Percentiles rank a stretch among this genome's conserved stretches.
Evolutionary conservation across 108 stramenopile genomes (phyloP).

Genomic region (Skeletonema grethae): DNA sequence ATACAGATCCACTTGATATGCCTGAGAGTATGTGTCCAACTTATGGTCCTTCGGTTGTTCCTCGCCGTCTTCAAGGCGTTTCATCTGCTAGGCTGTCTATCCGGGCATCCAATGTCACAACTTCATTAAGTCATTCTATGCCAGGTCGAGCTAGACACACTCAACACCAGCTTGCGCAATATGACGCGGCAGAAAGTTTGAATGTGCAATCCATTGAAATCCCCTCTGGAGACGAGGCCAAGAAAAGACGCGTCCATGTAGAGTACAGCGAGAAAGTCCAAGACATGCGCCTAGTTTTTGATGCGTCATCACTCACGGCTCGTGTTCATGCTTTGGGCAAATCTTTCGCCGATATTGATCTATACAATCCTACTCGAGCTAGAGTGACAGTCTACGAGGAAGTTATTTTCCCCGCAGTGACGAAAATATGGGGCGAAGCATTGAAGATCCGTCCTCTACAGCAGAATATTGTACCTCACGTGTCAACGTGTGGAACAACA

Average conservation of each 20-base stretch:
- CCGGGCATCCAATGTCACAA: slow-evolving; percentile 2
- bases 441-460: slow-evolving; percentile 17
- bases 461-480: slow-evolving; percentile 25
- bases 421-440: slow-evolving; percentile 22
- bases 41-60: slow-evolving; percentile 42
- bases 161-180: slow-evolving; percentile 34
- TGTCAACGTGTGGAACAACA: slow-evolving; percentile 15
- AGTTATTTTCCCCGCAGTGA: slow-evolving; percentile 33
- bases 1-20: slow-evolving; percentile 6
- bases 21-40: slow-evolving; percentile 34
- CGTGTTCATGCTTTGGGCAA: slow-evolving; percentile 25
- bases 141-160: slow-evolving; percentile 25
- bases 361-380: slow-evolving; percentile 22
- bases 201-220: slow-evolving; percentile 7
- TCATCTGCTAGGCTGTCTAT: background rate
- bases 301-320: slow-evolving; percentile 20
- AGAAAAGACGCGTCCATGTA: slow-evolving; percentile 21
- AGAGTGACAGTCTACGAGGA: slow-evolving; percentile 27
- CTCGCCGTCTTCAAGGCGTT: slow-evolving; percentile 14
- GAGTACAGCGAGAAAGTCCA: slow-evolving; percentile 13
- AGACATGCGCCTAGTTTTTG: slow-evolving; percentile 25
- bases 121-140: background rate
- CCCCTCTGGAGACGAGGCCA: slow-evolving; percentile 26
- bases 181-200: slow-evolving; percentile 12
- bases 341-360: slow-evolving; percentile 25